A percentile compares a stretch with the other conserved stretches of the same genome.
Conservation (phyloP, 768 basidiomycete genomes). For the Saitozyma podzolica region DNA sequence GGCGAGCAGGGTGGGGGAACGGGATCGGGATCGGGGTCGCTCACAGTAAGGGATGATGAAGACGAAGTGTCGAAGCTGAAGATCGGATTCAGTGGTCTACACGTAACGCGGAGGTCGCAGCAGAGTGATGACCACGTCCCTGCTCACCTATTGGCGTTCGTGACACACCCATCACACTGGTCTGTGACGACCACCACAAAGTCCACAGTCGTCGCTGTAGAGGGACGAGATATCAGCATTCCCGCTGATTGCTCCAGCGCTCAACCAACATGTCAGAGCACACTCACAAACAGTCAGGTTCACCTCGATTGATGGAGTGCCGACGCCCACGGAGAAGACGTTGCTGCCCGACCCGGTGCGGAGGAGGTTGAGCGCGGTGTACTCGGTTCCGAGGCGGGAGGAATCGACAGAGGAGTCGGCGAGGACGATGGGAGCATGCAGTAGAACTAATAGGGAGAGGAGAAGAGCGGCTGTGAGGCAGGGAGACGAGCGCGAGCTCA, state of each 20-base stretch:
- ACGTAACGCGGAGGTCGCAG: no score
- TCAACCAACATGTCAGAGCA: neutral
- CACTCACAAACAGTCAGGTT: conserved; percentile 48
- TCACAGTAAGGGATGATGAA: neutral
- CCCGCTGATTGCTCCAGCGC: neutral
- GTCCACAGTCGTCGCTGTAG: conserved; percentile 47
- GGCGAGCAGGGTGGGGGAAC: neutral
- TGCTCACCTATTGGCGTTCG: conserved; percentile 7
- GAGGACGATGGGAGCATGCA: neutral
- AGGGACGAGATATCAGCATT: neutral
- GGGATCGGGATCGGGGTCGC: neutral
- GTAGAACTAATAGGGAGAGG: no score
- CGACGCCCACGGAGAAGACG: conserved; percentile 31
- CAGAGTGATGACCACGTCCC: neutral
- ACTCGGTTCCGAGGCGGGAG: conserved; percentile 29
- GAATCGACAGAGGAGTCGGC: conserved; percentile 17
- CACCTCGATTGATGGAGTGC: conserved; percentile 28
- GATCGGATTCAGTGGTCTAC: neutral
- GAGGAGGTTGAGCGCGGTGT: conserved; percentile 38
- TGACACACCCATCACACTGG: conserved; percentile 27
- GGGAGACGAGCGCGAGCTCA: no score
- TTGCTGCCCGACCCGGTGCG: conserved; percentile 42
- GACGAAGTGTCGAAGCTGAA: neutral
- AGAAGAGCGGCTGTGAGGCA: no score
- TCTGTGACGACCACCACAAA: conserved; percentile 38